A percentile compares a stretch with the other conserved stretches of the same genome.
Evolutionary conservation across 163 green algal species (phyloP).

Genomic region (Scenedesmus sp.): DNA sequence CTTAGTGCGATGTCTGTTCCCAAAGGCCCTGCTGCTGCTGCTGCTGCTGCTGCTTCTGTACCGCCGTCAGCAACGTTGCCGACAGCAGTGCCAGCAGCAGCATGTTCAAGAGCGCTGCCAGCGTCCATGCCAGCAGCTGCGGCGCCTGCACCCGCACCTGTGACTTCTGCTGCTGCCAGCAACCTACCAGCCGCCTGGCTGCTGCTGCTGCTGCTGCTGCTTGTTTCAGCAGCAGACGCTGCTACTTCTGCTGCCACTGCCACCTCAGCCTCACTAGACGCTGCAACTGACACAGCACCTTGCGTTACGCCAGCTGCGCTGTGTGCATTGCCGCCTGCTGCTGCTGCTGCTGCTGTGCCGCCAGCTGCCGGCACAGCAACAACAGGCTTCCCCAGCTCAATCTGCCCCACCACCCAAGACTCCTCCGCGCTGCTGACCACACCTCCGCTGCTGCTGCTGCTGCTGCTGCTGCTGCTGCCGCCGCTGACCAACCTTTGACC

Average conservation of each 20-base stretch:
- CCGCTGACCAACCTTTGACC: not conserved
- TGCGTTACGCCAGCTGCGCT: too few relatives aligned
- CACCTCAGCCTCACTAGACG: not conserved
- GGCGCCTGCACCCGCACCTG: not conserved
- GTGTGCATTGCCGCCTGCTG: not conserved
- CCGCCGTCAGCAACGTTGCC: not conserved
- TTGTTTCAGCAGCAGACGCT: not conserved
- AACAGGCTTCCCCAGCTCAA: constrained; percentile 7
- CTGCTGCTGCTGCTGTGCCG: constrained; percentile 38
- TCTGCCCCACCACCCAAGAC: not conserved
- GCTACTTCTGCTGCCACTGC: not conserved
- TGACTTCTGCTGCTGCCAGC: not conserved
- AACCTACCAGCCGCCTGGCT: not conserved
- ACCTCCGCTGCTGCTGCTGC: constrained; percentile 6
- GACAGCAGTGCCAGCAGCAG: constrained; percentile 40
- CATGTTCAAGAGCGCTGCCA: constrained; percentile 41
- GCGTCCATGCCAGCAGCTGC: not conserved
- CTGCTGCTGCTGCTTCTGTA: not conserved
- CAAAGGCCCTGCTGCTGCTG: constrained; percentile 14
- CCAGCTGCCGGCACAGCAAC: constrained; percentile 3
- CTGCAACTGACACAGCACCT: not conserved
- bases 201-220: not conserved
- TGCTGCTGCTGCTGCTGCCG: not conserved
- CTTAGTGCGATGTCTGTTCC: not conserved
- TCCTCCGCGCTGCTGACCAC: not conserved